Base-by-base conservation (phyloP, 2,329 filamentous ascomycete species). In the Helminthosporium solani region DNA sequence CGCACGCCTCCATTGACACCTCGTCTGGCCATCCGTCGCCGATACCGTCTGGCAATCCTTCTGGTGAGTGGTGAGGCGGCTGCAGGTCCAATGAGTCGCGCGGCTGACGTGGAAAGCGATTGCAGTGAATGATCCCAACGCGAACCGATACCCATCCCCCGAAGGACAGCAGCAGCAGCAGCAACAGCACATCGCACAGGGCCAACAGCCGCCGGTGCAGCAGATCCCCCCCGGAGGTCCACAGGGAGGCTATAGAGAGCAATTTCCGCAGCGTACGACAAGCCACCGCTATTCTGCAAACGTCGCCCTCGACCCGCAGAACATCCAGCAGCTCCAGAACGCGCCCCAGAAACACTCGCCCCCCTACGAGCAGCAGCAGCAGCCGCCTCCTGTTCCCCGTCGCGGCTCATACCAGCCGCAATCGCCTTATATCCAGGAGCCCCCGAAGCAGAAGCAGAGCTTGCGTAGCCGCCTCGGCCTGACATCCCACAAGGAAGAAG, bases 1-100 rank as follows among this genome's bases (percentile, higher is more conserved):
- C 68, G 58, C 66, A 70, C 52, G 59, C 62, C 35, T 68, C 68
- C 38, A 61, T 70, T 46, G 67, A 68, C 53, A 62, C 49, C 33
- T 56, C 61, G 36, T 61, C 64, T 47, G 67, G 64, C 35, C 67
- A 67, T 40, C 54, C 60, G 20, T 67, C 64, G 44, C 64, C 67
- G 33, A 60, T 65, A 35, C 62, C 63, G 14, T 64, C 67, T 57
- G 60, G 65, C 62, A 58, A 36, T 35, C 41, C 65, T 58, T 58
- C 43, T 33, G 39, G 60, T 63, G 54, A 57, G 57, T 61, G 54
- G 47, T 19, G 21, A 35, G 16, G 20, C 11, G 14, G 28, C 47
- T 52, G 50, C 41, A 39, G 47, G 42, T 45, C 56, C 60, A 61
- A 59, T 60, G 43, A 52, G 44, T 54, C 47, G 54, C 62, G 60